Evolutionary conservation across 345 rosid genomes (phyloP).

Genomic region (Populus nigra): DNA sequence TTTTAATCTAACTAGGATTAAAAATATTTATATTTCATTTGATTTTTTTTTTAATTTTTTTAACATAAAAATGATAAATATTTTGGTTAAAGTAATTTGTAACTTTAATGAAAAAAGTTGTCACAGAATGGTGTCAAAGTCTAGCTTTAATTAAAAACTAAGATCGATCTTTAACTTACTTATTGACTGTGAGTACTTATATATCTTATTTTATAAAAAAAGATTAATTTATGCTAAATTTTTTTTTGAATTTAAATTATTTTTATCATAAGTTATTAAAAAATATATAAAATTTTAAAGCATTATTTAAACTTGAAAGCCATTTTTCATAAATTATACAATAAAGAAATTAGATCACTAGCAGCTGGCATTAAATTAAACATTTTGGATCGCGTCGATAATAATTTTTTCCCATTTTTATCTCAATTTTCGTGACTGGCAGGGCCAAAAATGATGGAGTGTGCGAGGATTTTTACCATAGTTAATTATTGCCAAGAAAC

Average conservation of each 20-base stretch:
- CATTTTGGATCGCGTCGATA: neutral
- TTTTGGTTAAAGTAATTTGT: neutral
- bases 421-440: neutral
- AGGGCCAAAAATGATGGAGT: conserved; percentile 44
- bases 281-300: no score
- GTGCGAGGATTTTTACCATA: conserved; percentile 60
- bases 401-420: neutral
- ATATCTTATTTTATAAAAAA: no score
- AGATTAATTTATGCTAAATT: no score
- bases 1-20: neutral
- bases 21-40: neutral
- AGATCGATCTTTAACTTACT: no score
- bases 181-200: no score
- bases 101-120: neutral
- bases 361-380: neutral
- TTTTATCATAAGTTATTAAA: no score
- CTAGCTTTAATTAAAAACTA: neutral
- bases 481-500: conserved; percentile 64
- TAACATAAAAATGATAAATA: neutral
- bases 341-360: neutral
- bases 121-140: neutral
- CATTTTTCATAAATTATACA: no score
- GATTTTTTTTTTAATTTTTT: neutral
- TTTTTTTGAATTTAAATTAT: no score
- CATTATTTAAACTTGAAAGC: no score